Evolutionary conservation across 2,329 filamentous ascomycete species (phyloP).

Genomic region (Curvularia spicifera): DNA sequence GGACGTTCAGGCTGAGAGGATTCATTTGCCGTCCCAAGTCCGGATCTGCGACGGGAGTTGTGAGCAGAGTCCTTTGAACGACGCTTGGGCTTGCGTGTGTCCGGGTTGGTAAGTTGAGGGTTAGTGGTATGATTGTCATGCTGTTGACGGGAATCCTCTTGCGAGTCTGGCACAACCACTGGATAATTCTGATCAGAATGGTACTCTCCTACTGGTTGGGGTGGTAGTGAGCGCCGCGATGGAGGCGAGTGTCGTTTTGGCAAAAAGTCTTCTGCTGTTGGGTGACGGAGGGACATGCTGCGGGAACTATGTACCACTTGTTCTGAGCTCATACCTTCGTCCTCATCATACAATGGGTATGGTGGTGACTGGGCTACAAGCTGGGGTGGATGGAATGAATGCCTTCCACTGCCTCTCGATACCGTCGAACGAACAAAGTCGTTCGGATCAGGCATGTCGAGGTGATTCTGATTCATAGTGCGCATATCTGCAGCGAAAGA

Average conservation of each 20-base stretch:
- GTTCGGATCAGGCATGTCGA: slow-evolving; percentile 11
- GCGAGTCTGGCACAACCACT: slow-evolving; percentile 5
- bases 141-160: not conserved
- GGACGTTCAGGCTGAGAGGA: not conserved
- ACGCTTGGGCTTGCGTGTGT: not conserved
- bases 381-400: not conserved
- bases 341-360: slow-evolving; percentile 6
- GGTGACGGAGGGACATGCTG: slow-evolving; percentile 5
- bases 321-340: not conserved
- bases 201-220: slow-evolving; percentile 2
- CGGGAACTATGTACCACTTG: not conserved
- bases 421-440: not conserved
- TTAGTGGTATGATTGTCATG: not conserved
- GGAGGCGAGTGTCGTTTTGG: slow-evolving; percentile 1
- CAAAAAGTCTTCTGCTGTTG: slow-evolving; percentile 11
- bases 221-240: slow-evolving; percentile 1
- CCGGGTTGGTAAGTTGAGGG: not conserved
- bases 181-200: slow-evolving; percentile 13
- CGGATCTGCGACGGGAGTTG: not conserved
- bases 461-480: not conserved
- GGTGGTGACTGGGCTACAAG: not conserved
- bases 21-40: not conserved
- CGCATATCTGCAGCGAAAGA: not conserved
- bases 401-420: not conserved
- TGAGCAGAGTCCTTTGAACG: not conserved